Percentiles rank a stretch among this genome's conserved stretches.
phyloP scores from a whole-genome alignment of 768 basidiomycete genomes.

The Suillus plorans region DNA sequence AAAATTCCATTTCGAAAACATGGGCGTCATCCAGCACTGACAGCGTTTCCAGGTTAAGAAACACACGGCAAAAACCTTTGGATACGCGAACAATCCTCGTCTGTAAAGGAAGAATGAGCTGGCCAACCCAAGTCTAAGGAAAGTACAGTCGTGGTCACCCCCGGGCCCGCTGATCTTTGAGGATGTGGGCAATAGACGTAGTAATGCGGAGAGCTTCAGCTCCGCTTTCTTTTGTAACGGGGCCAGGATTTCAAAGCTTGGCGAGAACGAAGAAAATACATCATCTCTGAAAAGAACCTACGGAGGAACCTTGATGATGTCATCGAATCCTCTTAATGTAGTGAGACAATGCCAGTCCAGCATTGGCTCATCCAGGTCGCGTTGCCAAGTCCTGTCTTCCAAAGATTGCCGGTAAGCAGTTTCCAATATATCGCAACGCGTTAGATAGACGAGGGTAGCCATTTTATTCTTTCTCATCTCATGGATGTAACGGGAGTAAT shows the following conservation, averaged over 20 bases:
- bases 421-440: not conserved
- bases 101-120: not conserved
- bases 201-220: not conserved
- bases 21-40: not conserved
- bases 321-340: not conserved
- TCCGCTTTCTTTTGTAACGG: not conserved
- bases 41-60: not conserved
- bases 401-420: not conserved
- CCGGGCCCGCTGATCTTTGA: not conserved
- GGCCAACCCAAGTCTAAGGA: not conserved
- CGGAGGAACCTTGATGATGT: conserved; percentile 2
- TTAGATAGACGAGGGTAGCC: not conserved
- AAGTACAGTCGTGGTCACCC: not conserved
- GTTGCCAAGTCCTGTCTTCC: too few species aligned
- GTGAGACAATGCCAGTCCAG: not conserved
- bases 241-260: not conserved
- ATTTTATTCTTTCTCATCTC: not conserved
- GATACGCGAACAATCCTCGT: not conserved
- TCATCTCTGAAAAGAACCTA: not conserved
- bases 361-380: not conserved
- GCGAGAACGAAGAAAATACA: not conserved
- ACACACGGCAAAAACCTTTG: too few species aligned
- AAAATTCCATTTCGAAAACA: not conserved
- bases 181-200: not conserved
- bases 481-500: not conserved